Evolutionary conservation across 2,329 filamentous ascomycete genomes (phyloP), one percentile per base, ranked within the genome.

Genomic region (Ustulina deusta): DNA sequence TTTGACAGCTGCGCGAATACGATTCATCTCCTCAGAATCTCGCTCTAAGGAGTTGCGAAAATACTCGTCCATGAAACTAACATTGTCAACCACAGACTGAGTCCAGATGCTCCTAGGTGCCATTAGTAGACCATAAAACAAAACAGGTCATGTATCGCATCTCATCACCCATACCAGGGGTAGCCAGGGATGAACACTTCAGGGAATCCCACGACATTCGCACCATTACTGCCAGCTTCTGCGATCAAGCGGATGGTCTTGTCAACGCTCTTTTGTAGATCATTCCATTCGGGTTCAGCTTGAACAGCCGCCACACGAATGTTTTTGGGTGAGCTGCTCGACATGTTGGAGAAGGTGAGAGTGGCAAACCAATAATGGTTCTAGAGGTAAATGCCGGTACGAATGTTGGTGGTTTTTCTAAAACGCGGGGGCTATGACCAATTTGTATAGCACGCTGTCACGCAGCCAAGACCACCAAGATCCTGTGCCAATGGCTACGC

Each of bases 241-340:
- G 74, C 71, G 61, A 89, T 86, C 64, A 88, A 76, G 0, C 70
- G 67, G 69, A 81, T 81, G 4, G 85, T 84, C 74, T 87, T 87
- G 1, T 79, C 71, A 3, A 87, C 80, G 0, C 80, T 78, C 0
- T 70, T 82, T 6, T 79, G 73, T 2, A 88, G 78, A 68, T 88
- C 83, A 3, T 87, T 78, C 84, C 85, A 89, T 10, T 78, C 80
- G 0, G 86, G 85, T 72, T 88, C 86, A 9, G 83, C 81, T 71
- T 89, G 86, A 0, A 81, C 79, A n/a, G 83, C 83, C n/a, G 81
- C 83, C 22, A 84, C 80, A 64, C 74, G 73, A 59, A 49, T 36
- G 13, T 29, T 49, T 22, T 56, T 63, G 0, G 40, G 40, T 7
- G 40, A 38, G 13, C 3, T 15, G n/a, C n/a, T n/a, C n/a, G n/a